Evolutionary conservation across 768 basidiomycete genomes (phyloP), one percentile per base, ranked within the genome.

Genomic region (Pulveroboletus sp.): DNA sequence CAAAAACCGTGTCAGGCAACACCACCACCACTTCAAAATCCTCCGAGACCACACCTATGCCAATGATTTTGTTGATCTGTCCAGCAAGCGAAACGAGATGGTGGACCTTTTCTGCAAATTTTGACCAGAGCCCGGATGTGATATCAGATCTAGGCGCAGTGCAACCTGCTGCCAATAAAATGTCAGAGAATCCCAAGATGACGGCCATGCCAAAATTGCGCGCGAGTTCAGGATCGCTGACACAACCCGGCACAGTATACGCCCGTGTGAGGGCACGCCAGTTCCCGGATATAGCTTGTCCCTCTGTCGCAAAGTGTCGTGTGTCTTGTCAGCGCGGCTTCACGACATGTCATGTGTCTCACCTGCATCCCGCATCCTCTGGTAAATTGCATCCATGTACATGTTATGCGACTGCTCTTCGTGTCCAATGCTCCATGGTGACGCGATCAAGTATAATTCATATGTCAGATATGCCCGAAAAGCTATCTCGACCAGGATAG

Each of bases 81-180:
- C 74, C 68, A 11, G 79, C 76, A 15, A 71, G 62, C 39, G 69
- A 68, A 32, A 78, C 71, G 36, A 83, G 69, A 14, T 65, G 56
- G 17, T 57, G 58, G 15, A 81, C 62, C 24, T 70, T 69, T 0
- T 70, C 71, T 3, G 61, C 64, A 55, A 81, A 82, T 17, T 68
- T 69, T 6, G 64, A 54, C 30, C 65, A 64, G 36, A 82, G 64
- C n/a, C 65, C 64, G 8, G 73, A 68, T 9, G 70, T 69, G 1
- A 78, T 57, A 8, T 65, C 61, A 0, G 49, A 17, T 40, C 50
- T 43, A 4, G 51, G 2, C 7, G 47, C 14, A 17, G 50, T 55
- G 44, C 61, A 66, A 8, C 66, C 66, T 1, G 65, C 66, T 5
- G 55, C 52, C 5, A 53, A 8, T n/a, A 68, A 50, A 17, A 68